phyloP scores from a whole-genome alignment of 2,329 filamentous ascomycete species.

The Apiospora marii region DNA sequence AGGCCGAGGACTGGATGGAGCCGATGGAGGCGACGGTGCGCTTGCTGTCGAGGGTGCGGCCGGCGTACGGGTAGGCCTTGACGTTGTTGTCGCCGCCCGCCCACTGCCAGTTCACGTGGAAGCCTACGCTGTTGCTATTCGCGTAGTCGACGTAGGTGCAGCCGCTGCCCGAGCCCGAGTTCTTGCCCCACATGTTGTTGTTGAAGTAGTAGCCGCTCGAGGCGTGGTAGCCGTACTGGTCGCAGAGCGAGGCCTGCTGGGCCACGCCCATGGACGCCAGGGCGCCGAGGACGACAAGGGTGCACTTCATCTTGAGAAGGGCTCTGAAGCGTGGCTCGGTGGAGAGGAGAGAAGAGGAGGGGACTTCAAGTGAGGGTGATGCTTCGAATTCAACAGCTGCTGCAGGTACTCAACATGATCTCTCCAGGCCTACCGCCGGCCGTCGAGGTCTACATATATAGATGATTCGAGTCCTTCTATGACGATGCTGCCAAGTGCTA shows the following conservation, averaged over 20 bases:
- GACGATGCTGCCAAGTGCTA: background rate
- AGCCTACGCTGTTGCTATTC: slow-evolving; percentile 44
- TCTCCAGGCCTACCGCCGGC: background rate
- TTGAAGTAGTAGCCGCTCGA: slow-evolving; percentile 43
- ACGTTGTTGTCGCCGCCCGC: slow-evolving; percentile 47
- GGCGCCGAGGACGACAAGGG: slow-evolving; percentile 25
- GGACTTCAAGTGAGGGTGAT: background rate
- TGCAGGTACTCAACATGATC: background rate
- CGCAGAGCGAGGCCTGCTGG: slow-evolving; percentile 34
- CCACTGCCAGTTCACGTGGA: slow-evolving; percentile 53
- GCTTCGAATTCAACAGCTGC: background rate
- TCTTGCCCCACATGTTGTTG: slow-evolving; percentile 55
- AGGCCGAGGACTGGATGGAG: slow-evolving; percentile 44
- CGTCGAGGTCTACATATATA: background rate
- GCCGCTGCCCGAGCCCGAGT: slow-evolving; percentile 47
- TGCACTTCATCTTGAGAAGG: slow-evolving; percentile 17
- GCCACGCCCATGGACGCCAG: slow-evolving; percentile 28
- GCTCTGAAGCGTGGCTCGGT: background rate
- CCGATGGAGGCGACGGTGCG: slow-evolving; percentile 44
- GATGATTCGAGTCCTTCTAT: background rate
- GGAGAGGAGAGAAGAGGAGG: background rate
- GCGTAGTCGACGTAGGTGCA: slow-evolving; percentile 51
- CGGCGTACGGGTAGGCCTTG: slow-evolving; percentile 54
- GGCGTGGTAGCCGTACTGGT: slow-evolving; percentile 41
- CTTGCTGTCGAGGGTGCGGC: slow-evolving; percentile 41